A percentile compares a stretch with the other conserved stretches of the same genome.
These are phyloP conservation scores for Cenchrus purpureus DNA, from an alignment of 176 grass and related monocot genomes.

Conservation along the genomic window DNA sequence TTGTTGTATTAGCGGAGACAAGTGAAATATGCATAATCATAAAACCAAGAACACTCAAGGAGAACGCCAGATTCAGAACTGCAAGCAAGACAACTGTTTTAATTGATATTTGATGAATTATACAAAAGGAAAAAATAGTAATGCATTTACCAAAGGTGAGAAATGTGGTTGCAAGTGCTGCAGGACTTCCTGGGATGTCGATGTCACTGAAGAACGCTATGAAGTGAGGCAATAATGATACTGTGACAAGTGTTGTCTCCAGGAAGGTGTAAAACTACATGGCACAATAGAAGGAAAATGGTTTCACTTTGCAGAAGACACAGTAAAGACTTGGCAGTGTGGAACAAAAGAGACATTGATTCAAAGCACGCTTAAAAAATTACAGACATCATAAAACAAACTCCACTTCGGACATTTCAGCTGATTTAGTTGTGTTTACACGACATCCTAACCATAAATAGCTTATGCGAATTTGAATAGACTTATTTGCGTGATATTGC, in stretches of 20 bases:
- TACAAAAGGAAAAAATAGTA: conserved; percentile 8
- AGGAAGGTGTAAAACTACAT: conserved; percentile 98
- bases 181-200: conserved; percentile 83
- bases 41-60: conserved; percentile 89
- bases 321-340: not conserved
- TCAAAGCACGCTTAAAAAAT: not conserved
- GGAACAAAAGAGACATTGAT: conserved; percentile 9
- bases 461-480: not conserved
- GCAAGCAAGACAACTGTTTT: conserved; percentile 39
- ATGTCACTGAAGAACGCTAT: conserved; percentile 94
- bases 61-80: conserved; percentile 82
- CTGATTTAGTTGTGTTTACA: not conserved
- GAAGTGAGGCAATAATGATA: conserved; percentile 85
- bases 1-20: conserved; percentile 84
- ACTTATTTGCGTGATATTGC: not conserved
- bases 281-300: conserved; percentile 19
- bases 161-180: conserved; percentile 93
- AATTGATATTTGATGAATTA: conserved; percentile 13
- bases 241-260: conserved; percentile 83
- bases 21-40: conserved; percentile 96
- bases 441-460: not conserved
- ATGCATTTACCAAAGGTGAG: conserved; percentile 81
- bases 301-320: conserved; percentile 8
- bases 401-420: not conserved
- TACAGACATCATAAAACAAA: conserved; percentile 8